phyloP scores from a whole-genome alignment of 345 rosid species.

The Camelina neglecta region DNA sequence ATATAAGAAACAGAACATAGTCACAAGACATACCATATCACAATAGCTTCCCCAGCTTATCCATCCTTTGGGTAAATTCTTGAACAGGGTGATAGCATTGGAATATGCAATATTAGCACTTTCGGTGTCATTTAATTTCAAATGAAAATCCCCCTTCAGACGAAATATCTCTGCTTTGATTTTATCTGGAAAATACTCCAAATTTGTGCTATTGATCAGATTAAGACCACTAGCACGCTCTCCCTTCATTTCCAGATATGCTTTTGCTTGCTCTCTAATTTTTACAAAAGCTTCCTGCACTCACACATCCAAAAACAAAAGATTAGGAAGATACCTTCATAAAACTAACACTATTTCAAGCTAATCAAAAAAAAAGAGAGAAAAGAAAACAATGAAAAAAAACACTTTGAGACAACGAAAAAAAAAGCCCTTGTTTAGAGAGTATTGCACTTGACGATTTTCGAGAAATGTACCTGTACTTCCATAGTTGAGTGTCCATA shows the following conservation, averaged over 20 bases:
- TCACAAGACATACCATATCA: conserved; percentile 70
- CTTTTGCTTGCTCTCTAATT: conserved; percentile 97
- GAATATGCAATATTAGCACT: conserved; percentile 84
- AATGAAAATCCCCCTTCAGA: conserved; percentile 86
- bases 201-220: conserved; percentile 87
- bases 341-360: conserved; percentile 17
- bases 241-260: conserved; percentile 90
- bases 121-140: conserved; percentile 81
- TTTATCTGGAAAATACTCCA: conserved; percentile 88
- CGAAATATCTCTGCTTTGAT: conserved; percentile 90
- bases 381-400: conserved; percentile 21
- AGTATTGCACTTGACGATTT: neutral
- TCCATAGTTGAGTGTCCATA: conserved; percentile 99
- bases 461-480: conserved; percentile 74
- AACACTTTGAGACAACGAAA: neutral
- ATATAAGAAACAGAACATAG: conserved; percentile 15
- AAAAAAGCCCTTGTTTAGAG: neutral
- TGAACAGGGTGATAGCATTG: conserved; percentile 81
- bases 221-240: conserved; percentile 87
- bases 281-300: conserved; percentile 97
- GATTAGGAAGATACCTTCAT: conserved; percentile 18
- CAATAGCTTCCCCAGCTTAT: conserved; percentile 99
- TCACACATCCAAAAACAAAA: conserved; percentile 39
- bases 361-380: conserved; percentile 4
- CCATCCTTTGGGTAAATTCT: conserved; percentile 97